Evolutionary conservation across 495 filamentous ascomycete species (phyloP), one percentile per base, ranked within the genome.

Genomic region (Neurospora sp.): DNA sequence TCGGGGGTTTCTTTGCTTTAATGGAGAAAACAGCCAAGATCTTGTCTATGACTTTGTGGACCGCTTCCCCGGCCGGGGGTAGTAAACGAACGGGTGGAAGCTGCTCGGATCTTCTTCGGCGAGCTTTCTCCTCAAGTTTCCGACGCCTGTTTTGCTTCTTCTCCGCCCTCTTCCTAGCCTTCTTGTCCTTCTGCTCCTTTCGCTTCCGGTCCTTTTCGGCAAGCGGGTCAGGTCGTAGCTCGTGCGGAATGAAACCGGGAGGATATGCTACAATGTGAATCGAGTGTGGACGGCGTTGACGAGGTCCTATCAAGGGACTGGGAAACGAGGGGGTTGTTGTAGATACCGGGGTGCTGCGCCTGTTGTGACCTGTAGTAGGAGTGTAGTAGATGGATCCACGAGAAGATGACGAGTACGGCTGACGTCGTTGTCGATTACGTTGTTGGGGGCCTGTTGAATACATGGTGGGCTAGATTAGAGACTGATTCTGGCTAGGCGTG

Each of bases 191-290:
- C 48, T 74, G 82, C 70, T 75, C 72, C 41, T 76, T 78, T 38
- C 71, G 72, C 69, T 72, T 40, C 73, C 76, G 74, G 3, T 74
- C 68, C 20, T 72, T 74, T 8, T 71, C 73, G 16, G 74, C 69
- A n/a, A 39, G 73, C 38, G 78, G 75, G 42, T 59, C 70, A 16
- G 84, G 81, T 72, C 84, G 80, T 22, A 87, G 77, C 38, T 88
- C 86, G 71, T 79, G 76, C 4, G 85, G 85, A 22, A 85, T 76
- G 71, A 84, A 86, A 31, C 86, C 85, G 14, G 84, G 70, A 16
- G 87, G 86, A 72, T 87, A 84, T 31, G 86, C 86, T 48, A 86
- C 78, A 75, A 88, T 87, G 75, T 87, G 86, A 70, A 88, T 87
- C 16, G 85, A 84, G 73, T 88, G 86, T 59, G 83, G 86, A 31